Evolutionary conservation across 495 filamentous ascomycete genomes (phyloP).

Genomic region (Cryomyces minteri): DNA sequence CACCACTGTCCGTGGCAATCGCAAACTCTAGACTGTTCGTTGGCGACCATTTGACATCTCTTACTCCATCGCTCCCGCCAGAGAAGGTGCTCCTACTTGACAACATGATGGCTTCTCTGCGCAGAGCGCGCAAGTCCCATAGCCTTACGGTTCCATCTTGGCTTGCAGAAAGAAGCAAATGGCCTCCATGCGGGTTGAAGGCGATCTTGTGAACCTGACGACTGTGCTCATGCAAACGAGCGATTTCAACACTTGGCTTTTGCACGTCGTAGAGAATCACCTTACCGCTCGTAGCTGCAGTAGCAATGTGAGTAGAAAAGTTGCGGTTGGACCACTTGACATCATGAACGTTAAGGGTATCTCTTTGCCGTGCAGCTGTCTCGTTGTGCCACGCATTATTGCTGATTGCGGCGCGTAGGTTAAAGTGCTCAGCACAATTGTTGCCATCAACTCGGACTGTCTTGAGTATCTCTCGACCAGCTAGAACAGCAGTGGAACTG

Average conservation of each 20-base stretch:
- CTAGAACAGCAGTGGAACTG: slow-evolving; percentile 59
- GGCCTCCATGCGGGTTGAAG: slow-evolving; percentile 67
- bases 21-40: slow-evolving; percentile 74
- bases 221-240: slow-evolving; percentile 66
- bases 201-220: slow-evolving; percentile 85
- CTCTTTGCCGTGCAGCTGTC: slow-evolving; percentile 32
- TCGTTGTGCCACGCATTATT: slow-evolving; percentile 45
- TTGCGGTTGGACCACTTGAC: slow-evolving; percentile 66
- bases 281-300: slow-evolving; percentile 70
- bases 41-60: slow-evolving; percentile 80
- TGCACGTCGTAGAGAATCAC: slow-evolving; percentile 76
- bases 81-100: slow-evolving; percentile 35
- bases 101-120: slow-evolving; percentile 30
- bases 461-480: slow-evolving; percentile 69
- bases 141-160: slow-evolving; percentile 81
- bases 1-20: slow-evolving; percentile 72
- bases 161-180: slow-evolving; percentile 68
- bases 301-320: slow-evolving; percentile 52
- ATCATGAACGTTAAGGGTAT: slow-evolving; percentile 65
- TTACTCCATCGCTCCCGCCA: slow-evolving; percentile 59
- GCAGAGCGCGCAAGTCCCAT: slow-evolving; percentile 49
- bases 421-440: slow-evolving; percentile 54
- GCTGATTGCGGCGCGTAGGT: slow-evolving; percentile 59
- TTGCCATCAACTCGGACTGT: slow-evolving; percentile 57
- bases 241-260: slow-evolving; percentile 51